phyloP scores from a whole-genome alignment of 371 early-diverging fungal genomes.

The Smittium mucronatum region DNA sequence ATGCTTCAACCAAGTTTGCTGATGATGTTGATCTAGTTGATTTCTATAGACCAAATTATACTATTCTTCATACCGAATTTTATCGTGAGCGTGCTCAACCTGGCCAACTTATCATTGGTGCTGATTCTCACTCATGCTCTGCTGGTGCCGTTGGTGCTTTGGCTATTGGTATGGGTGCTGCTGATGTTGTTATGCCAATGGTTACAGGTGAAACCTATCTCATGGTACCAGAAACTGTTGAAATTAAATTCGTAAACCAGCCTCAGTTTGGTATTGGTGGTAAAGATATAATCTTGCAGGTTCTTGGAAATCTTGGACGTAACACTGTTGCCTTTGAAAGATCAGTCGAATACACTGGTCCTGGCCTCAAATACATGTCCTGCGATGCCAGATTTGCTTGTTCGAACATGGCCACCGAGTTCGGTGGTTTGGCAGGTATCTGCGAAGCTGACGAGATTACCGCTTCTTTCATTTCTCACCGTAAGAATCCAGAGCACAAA shows the following conservation, averaged over 20 bases:
- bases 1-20: constrained; percentile 50
- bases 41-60: constrained; percentile 59
- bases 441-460: constrained; percentile 61
- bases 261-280: constrained; percentile 67
- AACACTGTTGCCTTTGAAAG: constrained; percentile 69
- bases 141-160: constrained; percentile 61
- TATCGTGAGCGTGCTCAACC: constrained; percentile 69
- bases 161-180: constrained; percentile 67
- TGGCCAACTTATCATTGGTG: constrained; percentile 63
- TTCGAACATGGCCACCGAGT: constrained; percentile 70
- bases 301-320: constrained; percentile 62
- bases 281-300: constrained; percentile 61
- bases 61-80: constrained; percentile 69
- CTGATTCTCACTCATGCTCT: constrained; percentile 70
- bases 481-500: constrained; percentile 50
- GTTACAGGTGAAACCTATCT: constrained; percentile 73
- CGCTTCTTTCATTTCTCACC: constrained; percentile 50
- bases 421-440: constrained; percentile 69
- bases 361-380: constrained; percentile 54
- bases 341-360: constrained; percentile 63
- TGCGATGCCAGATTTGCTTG: constrained; percentile 69
- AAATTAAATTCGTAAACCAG: constrained; percentile 51
- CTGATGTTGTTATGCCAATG: constrained; percentile 67
- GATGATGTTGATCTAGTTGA: constrained; percentile 55
- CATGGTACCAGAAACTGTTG: constrained; percentile 61